Conservation (phyloP, 169 alveolate genomes). For the Amoebophrya sp. region DNA sequence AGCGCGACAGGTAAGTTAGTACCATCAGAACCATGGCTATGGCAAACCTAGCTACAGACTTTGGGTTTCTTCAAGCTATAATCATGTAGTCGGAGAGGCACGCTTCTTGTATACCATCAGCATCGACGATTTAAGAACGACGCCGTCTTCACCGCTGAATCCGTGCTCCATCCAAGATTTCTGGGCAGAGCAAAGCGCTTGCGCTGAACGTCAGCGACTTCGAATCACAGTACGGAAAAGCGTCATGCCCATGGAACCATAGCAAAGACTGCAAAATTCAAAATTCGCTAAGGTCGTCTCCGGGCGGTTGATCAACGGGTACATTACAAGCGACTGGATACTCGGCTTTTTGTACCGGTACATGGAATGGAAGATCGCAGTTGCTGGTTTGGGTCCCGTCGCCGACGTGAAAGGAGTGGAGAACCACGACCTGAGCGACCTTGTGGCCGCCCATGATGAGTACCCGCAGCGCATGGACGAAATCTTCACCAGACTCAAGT, state of each 20-base stretch:
- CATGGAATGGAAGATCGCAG: conserved; percentile 65
- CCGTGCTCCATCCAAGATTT: not conserved
- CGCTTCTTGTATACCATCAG: no score
- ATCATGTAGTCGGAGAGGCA: no score
- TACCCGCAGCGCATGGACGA: not conserved
- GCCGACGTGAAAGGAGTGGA: conserved; percentile 36
- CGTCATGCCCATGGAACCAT: no score
- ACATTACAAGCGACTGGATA: conserved; percentile 69
- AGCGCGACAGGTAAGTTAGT: not conserved
- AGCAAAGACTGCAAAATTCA: no score
- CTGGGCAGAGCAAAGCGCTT: not conserved
- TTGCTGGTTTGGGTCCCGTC: conserved; percentile 42
- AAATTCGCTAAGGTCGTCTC: conserved; percentile 54
- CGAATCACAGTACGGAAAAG: not conserved
- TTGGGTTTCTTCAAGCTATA: no score
- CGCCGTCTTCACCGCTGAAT: not conserved
- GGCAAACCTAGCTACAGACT: no score
- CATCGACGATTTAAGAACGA: not conserved
- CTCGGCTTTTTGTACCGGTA: conserved; percentile 74
- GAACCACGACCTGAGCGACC: conserved; percentile 29
- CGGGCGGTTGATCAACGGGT: conserved; percentile 70
- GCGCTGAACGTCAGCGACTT: not conserved
- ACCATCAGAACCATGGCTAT: no score
- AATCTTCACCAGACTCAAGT: not conserved
- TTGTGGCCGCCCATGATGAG: not conserved